Evolutionary conservation across 768 basidiomycete species (phyloP).

Genomic region (Termitomyces sp.): DNA sequence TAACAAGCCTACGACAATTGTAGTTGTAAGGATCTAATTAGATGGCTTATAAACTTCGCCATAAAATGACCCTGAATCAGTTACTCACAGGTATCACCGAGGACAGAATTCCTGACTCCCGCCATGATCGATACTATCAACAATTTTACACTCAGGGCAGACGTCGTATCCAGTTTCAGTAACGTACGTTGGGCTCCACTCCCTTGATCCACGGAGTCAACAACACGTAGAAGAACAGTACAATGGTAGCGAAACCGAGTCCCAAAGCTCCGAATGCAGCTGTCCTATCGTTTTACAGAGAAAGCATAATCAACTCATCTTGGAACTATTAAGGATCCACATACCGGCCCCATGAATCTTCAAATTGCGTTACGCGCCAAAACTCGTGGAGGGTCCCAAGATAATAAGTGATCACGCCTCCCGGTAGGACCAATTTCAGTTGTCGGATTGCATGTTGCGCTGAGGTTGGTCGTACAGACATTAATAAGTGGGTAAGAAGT

Average conservation of each 20-base stretch:
- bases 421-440: conserved; percentile 75
- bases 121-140: conserved; percentile 68
- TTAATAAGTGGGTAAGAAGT: not conserved
- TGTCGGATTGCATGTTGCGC: conserved; percentile 53
- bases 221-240: conserved; percentile 69
- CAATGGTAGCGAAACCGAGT: conserved; percentile 54
- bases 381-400: conserved; percentile 51
- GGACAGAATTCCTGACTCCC: conserved; percentile 62
- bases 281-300: conserved; percentile 29
- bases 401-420: conserved; percentile 55
- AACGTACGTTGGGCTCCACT: conserved; percentile 62
- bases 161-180: not conserved
- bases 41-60: not conserved
- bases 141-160: not conserved
- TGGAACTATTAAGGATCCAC: conserved; percentile 16
- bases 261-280: conserved; percentile 48
- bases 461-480: conserved; percentile 15
- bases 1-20: conserved; percentile 68
- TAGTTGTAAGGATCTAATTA: conserved; percentile 48
- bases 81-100: conserved; percentile 55
- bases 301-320: not conserved
- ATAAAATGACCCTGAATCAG: not conserved
- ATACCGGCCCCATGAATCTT: conserved; percentile 50
- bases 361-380: conserved; percentile 31
- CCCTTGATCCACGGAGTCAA: conserved; percentile 62